A percentile compares a stretch with the other conserved stretches of the same genome.
Evolutionary conservation across 805 yeast genomes (phyloP).

Genomic region (Clavispora phyllophila): DNA sequence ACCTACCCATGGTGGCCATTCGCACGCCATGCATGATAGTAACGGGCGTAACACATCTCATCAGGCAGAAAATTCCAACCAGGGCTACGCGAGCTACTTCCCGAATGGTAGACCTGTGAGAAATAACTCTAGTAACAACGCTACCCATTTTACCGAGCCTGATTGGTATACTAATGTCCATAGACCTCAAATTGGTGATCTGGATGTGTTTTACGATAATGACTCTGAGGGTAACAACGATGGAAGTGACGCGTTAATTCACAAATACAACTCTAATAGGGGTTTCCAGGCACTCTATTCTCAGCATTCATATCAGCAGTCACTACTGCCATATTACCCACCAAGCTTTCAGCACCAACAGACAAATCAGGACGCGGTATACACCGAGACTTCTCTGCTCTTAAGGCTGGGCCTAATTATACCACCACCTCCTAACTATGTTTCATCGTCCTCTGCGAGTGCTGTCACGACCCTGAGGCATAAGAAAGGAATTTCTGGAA

Average conservation of each 20-base stretch:
- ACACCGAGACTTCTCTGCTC: conserved; percentile 2
- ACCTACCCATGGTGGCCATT: neutral
- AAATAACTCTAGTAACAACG: neutral
- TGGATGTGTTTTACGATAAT: neutral
- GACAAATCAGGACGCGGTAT: neutral
- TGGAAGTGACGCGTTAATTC: neutral
- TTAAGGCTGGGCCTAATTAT: conserved; percentile 8
- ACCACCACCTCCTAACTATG: conserved; percentile 15
- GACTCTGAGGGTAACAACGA: neutral
- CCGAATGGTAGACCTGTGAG: neutral
- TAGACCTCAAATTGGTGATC: neutral
- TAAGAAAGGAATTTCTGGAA: conserved; percentile 13
- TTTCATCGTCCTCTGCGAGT: conserved; percentile 11
- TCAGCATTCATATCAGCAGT: neutral
- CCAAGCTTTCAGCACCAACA: neutral
- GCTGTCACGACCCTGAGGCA: neutral
- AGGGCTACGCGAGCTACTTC: neutral
- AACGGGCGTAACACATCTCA: neutral
- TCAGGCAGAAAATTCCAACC: neutral
- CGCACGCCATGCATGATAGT: neutral
- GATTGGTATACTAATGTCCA: conserved; percentile 33
- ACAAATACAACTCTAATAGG: neutral
- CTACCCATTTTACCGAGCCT: conserved; percentile 27
- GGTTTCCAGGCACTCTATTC: neutral
- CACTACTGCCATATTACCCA: neutral